These are phyloP conservation scores for Candida glucosophila DNA, from an alignment of 1,139 yeast genomes.

Conservation along the genomic window DNA sequence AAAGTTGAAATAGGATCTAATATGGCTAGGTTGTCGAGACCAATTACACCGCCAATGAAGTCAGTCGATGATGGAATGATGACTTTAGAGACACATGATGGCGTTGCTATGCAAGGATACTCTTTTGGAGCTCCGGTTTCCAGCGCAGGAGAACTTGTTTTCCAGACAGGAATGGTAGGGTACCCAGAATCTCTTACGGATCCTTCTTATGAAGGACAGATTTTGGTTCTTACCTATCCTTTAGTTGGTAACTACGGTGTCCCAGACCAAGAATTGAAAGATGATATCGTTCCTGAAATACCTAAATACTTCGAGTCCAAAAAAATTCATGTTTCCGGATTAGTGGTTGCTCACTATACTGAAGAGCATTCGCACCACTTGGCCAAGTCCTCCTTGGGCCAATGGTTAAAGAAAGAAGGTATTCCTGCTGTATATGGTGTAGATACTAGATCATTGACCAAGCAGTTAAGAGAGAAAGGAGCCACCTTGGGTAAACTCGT, in stretches of 20 bases:
- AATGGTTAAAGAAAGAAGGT: conserved; percentile 87
- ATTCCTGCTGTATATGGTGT: conserved; percentile 97
- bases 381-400: conserved; percentile 86
- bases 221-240: conserved; percentile 92
- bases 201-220: conserved; percentile 98
- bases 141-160: conserved; percentile 95
- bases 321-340: conserved; percentile 91
- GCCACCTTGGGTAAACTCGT: conserved; percentile 84
- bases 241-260: conserved; percentile 99
- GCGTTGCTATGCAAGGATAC: conserved; percentile 86
- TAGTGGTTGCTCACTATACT: conserved; percentile 94
- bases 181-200: conserved; percentile 98
- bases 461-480: conserved; percentile 85
- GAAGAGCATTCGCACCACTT: conserved; percentile 91
- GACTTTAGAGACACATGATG: conserved; percentile 89
- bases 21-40: conserved; percentile 41
- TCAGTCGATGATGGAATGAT: conserved; percentile 73
- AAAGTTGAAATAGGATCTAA: conserved; percentile 3
- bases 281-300: conserved; percentile 62
- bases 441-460: conserved; percentile 92
- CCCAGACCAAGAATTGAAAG: conserved; percentile 75
- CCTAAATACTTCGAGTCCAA: conserved; percentile 92
- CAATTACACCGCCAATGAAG: conserved; percentile 85
- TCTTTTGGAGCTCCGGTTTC: conserved; percentile 92
- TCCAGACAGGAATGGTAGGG: conserved; percentile 99